These are phyloP conservation scores for Aspergillus saccharolyticus DNA, from an alignment of 495 filamentous ascomycete genomes.

Conservation along the genomic window DNA sequence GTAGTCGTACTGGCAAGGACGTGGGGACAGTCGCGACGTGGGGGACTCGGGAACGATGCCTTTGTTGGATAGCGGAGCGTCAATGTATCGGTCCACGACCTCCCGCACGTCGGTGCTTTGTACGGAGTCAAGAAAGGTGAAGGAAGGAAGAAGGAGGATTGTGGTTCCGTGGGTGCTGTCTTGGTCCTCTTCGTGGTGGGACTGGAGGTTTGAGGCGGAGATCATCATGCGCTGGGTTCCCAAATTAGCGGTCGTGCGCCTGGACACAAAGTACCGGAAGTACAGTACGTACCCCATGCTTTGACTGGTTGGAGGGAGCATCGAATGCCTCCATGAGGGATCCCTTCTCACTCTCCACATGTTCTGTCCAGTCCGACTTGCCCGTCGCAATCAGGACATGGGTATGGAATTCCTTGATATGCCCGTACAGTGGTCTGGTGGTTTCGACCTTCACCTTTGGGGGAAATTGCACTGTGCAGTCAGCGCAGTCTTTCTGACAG, in stretches of 20 bases:
- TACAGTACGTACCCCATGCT: constrained; percentile 63
- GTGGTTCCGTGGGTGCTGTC: constrained; percentile 56
- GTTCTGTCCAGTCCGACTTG: constrained; percentile 84
- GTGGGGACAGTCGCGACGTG: constrained; percentile 36
- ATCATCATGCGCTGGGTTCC: constrained; percentile 71
- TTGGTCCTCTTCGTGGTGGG: constrained; percentile 46
- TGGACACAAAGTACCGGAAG: too few species aligned
- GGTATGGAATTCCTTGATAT: constrained; percentile 76
- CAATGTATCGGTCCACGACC: constrained; percentile 64
- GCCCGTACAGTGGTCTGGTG: constrained; percentile 69
- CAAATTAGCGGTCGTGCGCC: constrained; percentile 12
- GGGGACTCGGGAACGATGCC: background rate
- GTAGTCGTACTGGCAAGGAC: constrained; percentile 71
- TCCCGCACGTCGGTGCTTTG: constrained; percentile 60
- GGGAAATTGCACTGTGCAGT: constrained; percentile 71
- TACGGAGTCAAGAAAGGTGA: constrained; percentile 77
- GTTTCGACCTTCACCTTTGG: constrained; percentile 69
- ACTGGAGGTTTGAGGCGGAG: constrained; percentile 82
- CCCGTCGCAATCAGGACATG: constrained; percentile 91
- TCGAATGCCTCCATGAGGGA: constrained; percentile 88
- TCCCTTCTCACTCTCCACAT: constrained; percentile 79
- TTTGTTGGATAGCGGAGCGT: constrained; percentile 55
- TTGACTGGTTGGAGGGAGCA: constrained; percentile 49
- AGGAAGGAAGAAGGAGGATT: constrained; percentile 80
- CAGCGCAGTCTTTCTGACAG: constrained; percentile 79